Evolutionary conservation across 441 rosid species (phyloP), one percentile per base, ranked within the genome.

Genomic region (Populus hybrid): DNA sequence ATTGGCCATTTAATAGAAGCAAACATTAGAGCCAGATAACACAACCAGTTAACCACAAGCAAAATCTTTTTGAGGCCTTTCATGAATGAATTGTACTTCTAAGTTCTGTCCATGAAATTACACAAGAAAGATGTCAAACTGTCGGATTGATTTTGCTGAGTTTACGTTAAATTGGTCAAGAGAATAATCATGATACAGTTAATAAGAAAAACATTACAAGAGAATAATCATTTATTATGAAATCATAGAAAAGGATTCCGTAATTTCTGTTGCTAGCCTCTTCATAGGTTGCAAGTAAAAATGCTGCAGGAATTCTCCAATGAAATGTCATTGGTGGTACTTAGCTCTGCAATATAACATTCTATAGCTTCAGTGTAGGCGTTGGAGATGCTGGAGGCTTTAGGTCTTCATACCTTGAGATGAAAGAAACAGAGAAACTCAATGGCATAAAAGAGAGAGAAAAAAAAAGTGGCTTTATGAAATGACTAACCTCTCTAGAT

Each of bases 371-470:
- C 2, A 83, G 84, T 21, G 88, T 85, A 9, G 97, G 94, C 21
- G 83, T 84, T 14, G 97, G 97, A 24, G 97, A 87, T n/a, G 98
- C 81, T 81, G 98, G 99, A 79, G 99, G 97, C 90, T 93, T 96
- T 85, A 94, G 64, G 85, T 94, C 97, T 81, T 91, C 97, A 5
- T 96, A 94, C 97, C 98, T 93, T 85, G 72, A 79, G 32, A 70
- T 14, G 71, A 76, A 81, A 72, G 64, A 61, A 79, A 40, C 32
- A 26, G 74, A 73, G 35, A 11, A 73, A 82, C 10, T 59, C 54
- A 66, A 11, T 69, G 72, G 72, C 54, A 69, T 11, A 18, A n/a
- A 16, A 6, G 70, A 57, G 6, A 46, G 6, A 46, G 0, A 28
- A 30, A 30, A 30, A 30, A 30, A 30, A 30, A 3, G 20, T 14